Percentiles rank a stretch among this genome's conserved stretches.
Conservation (phyloP, 2,329 filamentous ascomycete genomes). For the Phaeosphaeria sp. region DNA sequence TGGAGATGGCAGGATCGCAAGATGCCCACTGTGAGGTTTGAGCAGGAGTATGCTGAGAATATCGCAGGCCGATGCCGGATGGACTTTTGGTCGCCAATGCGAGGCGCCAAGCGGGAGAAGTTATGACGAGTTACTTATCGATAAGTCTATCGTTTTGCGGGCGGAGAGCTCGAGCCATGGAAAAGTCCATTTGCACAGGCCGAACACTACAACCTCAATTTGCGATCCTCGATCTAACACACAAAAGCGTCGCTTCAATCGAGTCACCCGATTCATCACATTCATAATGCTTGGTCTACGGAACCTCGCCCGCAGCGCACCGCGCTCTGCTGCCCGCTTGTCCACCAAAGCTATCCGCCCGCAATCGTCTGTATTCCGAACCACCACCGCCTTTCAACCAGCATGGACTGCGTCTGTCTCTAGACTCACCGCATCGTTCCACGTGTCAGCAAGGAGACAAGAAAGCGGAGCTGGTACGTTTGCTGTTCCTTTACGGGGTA, state of each 20-base stretch:
- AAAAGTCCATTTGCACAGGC: not conserved
- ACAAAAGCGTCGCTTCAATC: constrained; percentile 7
- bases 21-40: not conserved
- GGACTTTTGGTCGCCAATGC: not conserved
- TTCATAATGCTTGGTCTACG: constrained; percentile 54
- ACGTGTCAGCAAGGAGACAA: constrained; percentile 50
- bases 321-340: constrained; percentile 51
- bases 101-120: not conserved
- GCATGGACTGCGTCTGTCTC: constrained; percentile 40
- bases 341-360: constrained; percentile 47
- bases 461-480: constrained; percentile 34
- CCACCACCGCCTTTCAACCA: constrained; percentile 41
- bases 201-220: constrained; percentile 5
- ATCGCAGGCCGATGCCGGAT: constrained; percentile 1
- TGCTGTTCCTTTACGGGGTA: not conserved
- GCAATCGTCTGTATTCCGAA: constrained; percentile 43
- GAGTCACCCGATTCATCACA: constrained; percentile 2
- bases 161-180: not conserved
- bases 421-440: constrained; percentile 50
- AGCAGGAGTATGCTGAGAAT: not conserved
- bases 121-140: not conserved
- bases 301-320: constrained; percentile 53
- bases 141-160: not conserved
- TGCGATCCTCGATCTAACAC: constrained; percentile 1
- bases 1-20: not conserved